Evolutionary conservation across 148 eudicot genomes (phyloP), one percentile per base, ranked within the genome.

Genomic region (Fallopia convolvulus): DNA sequence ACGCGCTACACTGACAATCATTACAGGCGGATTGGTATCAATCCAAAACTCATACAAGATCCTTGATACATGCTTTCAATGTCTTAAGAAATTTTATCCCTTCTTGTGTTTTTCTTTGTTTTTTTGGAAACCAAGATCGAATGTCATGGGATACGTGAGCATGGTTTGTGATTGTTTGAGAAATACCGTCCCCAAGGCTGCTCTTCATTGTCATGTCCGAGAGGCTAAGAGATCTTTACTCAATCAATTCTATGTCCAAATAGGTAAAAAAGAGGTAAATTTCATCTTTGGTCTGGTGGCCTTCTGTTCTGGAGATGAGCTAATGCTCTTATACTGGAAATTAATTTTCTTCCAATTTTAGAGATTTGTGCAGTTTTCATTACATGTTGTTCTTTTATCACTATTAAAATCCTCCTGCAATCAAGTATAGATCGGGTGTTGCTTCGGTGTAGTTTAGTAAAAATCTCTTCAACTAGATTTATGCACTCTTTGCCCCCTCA

Each of bases 91-190:
- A 20, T 18, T 56, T 20, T 56, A 3, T 15, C 3, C 21, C 5
- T 55, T 85, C 58, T 8, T 55, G 60, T 4, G 2, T 6, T 17
- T n/a, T 20, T 56, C 1, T 6, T 10, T 75, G 39, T 53, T 26
- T 79, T 14, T 26, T 84, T 48, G 47, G 20, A 46, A 72, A 9
- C 79, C 88, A 94, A 97, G 97, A 48, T 86, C 96, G 60, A 94
- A 94, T 82, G 99, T 94, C 81, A 53, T 93, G 74, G 89, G 89
- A 48, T 94, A 94, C 76, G 88, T 94, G 32, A 83, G 87, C 78
- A 89, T 94, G 99, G 97, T 94, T 41, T 88, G 88, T 76, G 99
- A 94, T 58, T 86, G 97, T 8, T 71, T 94, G 90, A 92, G 78
- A 83, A 88, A 82, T 80, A 82, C 90, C 46, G 85, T 94, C 75